phyloP scores from a whole-genome alignment of 2,329 filamentous ascomycete species.

The Geosmithia flava region DNA sequence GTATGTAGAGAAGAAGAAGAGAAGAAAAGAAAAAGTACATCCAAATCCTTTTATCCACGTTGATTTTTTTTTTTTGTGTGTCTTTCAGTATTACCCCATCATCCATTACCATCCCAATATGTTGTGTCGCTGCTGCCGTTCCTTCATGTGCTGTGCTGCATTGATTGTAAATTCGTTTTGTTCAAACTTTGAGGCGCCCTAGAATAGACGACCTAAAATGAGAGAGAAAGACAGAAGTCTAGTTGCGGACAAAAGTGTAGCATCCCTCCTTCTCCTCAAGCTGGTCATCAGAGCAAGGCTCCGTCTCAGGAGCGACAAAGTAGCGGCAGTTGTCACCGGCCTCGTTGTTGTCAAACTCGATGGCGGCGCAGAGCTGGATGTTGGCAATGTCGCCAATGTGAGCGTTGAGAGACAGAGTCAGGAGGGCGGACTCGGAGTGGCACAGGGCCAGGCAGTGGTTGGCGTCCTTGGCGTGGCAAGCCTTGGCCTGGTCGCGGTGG shows the following conservation, averaged over 20 bases:
- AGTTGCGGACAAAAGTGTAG: slow-evolving; percentile 11
- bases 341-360: slow-evolving; percentile 8
- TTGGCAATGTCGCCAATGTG: slow-evolving; percentile 6
- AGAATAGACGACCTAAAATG: too few species aligned
- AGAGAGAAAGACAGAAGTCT: slow-evolving; percentile 1
- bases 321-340: slow-evolving; percentile 11
- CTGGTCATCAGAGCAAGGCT: slow-evolving; percentile 9
- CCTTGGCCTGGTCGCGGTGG: slow-evolving; percentile 5
- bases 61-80: not conserved
- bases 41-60: not conserved
- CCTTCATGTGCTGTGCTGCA: not conserved
- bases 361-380: slow-evolving; percentile 9
- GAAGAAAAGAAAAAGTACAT: not conserved
- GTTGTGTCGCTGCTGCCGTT: not conserved
- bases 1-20: not conserved
- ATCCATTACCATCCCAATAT: not conserved
- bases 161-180: too few species aligned
- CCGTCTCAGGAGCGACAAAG: slow-evolving; percentile 9
- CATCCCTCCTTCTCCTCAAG: slow-evolving; percentile 8
- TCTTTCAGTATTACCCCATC: not conserved
- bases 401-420: slow-evolving; percentile 7
- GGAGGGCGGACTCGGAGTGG: slow-evolving; percentile 8
- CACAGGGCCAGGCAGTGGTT: slow-evolving; percentile 12
- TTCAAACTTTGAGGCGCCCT: not conserved
- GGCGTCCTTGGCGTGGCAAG: slow-evolving; percentile 8